Evolutionary conservation across 352 stramenopile genomes (phyloP), one percentile per base, ranked within the genome.

Genomic region (Halophytophthora batemanensis): DNA sequence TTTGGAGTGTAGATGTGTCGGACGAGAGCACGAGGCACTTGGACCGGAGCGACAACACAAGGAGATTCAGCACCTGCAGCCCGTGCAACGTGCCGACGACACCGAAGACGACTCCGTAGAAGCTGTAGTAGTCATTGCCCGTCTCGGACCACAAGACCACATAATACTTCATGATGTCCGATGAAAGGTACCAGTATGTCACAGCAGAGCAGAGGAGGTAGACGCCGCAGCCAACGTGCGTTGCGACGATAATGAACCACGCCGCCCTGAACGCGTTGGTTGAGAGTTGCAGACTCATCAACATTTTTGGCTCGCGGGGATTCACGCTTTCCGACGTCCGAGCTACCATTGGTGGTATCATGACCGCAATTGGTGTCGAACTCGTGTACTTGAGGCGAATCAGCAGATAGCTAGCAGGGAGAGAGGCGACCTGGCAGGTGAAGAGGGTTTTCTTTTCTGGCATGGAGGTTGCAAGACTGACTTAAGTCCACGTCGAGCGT

Each of bases 101-200:
- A 7, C 58, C 58, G 21, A 74, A 74, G 45, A 67, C 19, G 7
- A 43, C 44, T 5, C 58, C 43, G n/a, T 66, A 59, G 15, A 58
- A 51, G 11, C 25, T 39, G 42, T 74, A 69, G 47, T 59, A 56
- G n/a, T 46, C 13, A 18, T 38, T 60, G 1, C 61, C 41, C 19
- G 53, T 55, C 5, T 40, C 38, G 5, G 56, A 57, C 43, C 59
- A 61, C 29, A 61, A 40, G n/a, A 56, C 43, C 14, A 55, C 59
- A 40, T 72, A 74, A 31, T 64, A 67, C 13, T 43, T 17, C 43
- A 74, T 45, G 17, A n/a, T 56, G 14, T 41, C 40, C 1, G 22
- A 52, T 1, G 58, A 45, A n/a, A 74, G 44, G 38, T 64, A 71
- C 18, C 57, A 22, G 23, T 72, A 69, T 2, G 67, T 55, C 2